A percentile compares a stretch with the other conserved stretches of the same genome.
phyloP scores from a whole-genome alignment of 2,329 filamentous ascomycete species.

The Microdochium nivale region DNA sequence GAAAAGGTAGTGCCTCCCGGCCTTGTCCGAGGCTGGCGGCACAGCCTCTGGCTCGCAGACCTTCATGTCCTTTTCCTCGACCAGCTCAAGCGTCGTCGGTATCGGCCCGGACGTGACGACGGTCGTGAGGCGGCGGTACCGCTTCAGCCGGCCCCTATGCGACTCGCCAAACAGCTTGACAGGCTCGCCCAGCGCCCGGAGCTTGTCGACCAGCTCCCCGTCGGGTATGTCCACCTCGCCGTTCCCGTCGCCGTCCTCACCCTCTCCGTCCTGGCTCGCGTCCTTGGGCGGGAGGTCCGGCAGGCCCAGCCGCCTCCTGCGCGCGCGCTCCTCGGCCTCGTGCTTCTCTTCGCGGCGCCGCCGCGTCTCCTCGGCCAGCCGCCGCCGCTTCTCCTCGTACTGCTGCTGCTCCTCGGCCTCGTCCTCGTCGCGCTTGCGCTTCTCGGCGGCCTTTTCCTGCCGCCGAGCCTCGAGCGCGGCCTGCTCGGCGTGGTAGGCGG shows the following conservation, averaged over 20 bases:
- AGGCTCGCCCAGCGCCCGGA: conserved; percentile 69
- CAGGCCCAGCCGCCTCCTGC: conserved; percentile 70
- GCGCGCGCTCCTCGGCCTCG: conserved; percentile 60
- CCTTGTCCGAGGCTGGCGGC: conserved; percentile 50
- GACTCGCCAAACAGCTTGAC: conserved; percentile 72
- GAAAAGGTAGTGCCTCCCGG: conserved; percentile 64
- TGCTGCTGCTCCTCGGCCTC: conserved; percentile 58
- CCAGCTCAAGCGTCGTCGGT: conserved; percentile 70
- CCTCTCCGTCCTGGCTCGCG: conserved; percentile 28
- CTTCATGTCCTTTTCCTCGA: conserved; percentile 85
- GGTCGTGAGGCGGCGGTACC: conserved; percentile 60
- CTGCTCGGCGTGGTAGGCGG: conserved; percentile 76
- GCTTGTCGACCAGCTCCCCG: conserved; percentile 56
- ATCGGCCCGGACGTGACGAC: conserved; percentile 69
- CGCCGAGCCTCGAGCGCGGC: conserved; percentile 64
- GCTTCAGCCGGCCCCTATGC: conserved; percentile 57
- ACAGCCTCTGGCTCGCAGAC: conserved; percentile 47
- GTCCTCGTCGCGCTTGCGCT: conserved; percentile 86
- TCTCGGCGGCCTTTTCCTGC: conserved; percentile 59
- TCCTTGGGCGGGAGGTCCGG: conserved; percentile 53
- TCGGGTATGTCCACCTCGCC: conserved; percentile 58
- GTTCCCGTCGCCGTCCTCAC: conserved; percentile 31
- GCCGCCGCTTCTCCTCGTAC: conserved; percentile 74
- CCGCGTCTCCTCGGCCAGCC: conserved; percentile 73
- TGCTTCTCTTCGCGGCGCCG: conserved; percentile 63